Evolutionary conservation across 2,329 filamentous ascomycete genomes (phyloP), one percentile per base, ranked within the genome.

Genomic region (Alternaria arbusti): DNA sequence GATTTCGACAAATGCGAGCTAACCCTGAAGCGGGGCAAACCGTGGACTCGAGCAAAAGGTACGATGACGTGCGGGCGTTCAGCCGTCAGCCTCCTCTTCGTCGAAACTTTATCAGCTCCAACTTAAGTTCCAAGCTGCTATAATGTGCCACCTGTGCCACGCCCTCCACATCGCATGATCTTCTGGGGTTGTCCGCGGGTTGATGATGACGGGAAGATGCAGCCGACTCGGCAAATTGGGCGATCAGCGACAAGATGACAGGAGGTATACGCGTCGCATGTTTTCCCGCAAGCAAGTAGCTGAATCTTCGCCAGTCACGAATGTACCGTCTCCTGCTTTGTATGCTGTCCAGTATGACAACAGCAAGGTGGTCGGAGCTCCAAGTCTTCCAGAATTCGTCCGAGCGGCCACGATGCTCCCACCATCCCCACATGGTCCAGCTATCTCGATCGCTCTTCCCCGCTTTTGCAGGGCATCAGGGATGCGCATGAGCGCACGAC

Each of bases 401-500:
- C 43, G 30, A 36, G 46, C 40, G 49, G 28, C 28, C 12, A 44
- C 28, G 36, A 45, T 47, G 36, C 13, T 51, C 26, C 40, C 47
- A 13, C 17, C 23, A 47, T 59, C 45, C 63, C 57, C 36, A 55
- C 40, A 36, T 28, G 50, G 22, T 47, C 47, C 55, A 59, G 20
- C 28, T 36, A 49, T 51, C 55, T 54, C 43, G 25, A 62, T 54
- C 36, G 47, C 43, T 36, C 23, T 63, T 68, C 64, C 70, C 70
- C 70, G 63, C 66, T 63, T 64, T 65, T 49, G 52, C 50, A 51
- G 44, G 22, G 26, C 32, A 36, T 25, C 46, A 64, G 57, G 57
- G 12, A 44, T 57, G 17, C 50, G 26, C 54, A 52, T 23, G 26
- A 56, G 40, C 54, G 40, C 17, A 56, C 43, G 25, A 56, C 12